Evolutionary conservation across 1,284 basidiomycete species (phyloP).

Genomic region (Ceratobasidium sp.): DNA sequence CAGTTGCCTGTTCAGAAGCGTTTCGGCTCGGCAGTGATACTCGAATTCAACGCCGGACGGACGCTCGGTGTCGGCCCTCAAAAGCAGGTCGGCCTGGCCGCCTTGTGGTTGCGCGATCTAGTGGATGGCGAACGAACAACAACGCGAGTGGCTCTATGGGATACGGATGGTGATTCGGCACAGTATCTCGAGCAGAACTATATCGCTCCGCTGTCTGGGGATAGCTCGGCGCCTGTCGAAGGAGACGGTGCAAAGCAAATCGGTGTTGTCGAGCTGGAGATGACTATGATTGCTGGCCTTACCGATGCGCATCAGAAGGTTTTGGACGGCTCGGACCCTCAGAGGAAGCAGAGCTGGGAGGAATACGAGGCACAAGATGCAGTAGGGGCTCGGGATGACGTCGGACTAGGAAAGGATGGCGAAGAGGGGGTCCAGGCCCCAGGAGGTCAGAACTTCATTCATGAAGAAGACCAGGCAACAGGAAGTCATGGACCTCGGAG

Average conservation of each 20-base stretch:
- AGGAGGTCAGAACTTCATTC: conserved; percentile 13
- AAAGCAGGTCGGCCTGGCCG: conserved; percentile 28
- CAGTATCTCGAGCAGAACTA: conserved; percentile 39
- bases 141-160: conserved; percentile 12
- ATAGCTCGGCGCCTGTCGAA: not conserved
- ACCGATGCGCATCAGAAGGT: conserved; percentile 29
- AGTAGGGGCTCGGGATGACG: not conserved
- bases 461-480: not conserved
- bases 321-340: conserved; percentile 14
- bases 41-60: conserved; percentile 36
- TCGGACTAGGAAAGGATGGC: conserved; percentile 18
- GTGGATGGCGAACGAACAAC: conserved; percentile 34
- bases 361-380: conserved; percentile 28
- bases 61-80: conserved; percentile 16
- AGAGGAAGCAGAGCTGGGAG: conserved; percentile 33
- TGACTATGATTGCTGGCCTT: conserved; percentile 17
- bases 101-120: conserved; percentile 46
- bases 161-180: not conserved
- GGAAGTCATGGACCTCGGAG: not conserved
- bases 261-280: conserved; percentile 22
- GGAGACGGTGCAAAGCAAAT: conserved; percentile 27
- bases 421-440: conserved; percentile 14
- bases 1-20: conserved; percentile 46
- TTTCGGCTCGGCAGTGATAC: conserved; percentile 37
- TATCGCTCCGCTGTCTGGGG: conserved; percentile 8